A percentile compares a stretch with the other conserved stretches of the same genome.
phyloP scores from a whole-genome alignment of 352 stramenopile species.

The Phytophthora agathidicida region DNA sequence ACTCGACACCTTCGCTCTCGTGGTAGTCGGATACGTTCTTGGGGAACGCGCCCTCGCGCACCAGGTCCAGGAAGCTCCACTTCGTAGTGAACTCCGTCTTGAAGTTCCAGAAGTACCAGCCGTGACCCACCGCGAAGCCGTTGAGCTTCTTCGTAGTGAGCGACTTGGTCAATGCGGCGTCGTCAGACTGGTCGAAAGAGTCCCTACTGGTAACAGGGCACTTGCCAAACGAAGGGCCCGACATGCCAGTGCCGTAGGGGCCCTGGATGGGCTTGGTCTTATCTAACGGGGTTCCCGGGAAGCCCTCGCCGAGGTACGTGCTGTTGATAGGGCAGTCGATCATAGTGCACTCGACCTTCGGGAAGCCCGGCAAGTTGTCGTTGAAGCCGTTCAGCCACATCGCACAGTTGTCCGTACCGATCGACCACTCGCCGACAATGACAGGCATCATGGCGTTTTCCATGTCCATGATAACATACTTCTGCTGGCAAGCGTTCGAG shows the following conservation, averaged over 20 bases:
- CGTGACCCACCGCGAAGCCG: slow-evolving; percentile 90
- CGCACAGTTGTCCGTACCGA: slow-evolving; percentile 87
- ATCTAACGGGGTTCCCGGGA: slow-evolving; percentile 92
- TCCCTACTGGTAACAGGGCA: slow-evolving; percentile 89
- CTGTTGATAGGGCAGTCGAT: slow-evolving; percentile 82
- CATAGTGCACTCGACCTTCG: slow-evolving; percentile 88
- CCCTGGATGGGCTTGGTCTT: slow-evolving; percentile 90
- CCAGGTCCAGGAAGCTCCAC: slow-evolving; percentile 90
- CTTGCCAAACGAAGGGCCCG: slow-evolving; percentile 88
- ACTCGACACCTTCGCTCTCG: slow-evolving; percentile 60
- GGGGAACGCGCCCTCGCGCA: slow-evolving; percentile 65
- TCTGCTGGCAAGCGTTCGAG: slow-evolving; percentile 92
- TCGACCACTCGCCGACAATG: slow-evolving; percentile 96
- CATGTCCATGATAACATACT: slow-evolving; percentile 90
- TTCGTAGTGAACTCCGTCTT: slow-evolving; percentile 91
- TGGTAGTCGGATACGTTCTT: slow-evolving; percentile 81
- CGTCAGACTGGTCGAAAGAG: slow-evolving; percentile 84
- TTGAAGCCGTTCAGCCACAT: slow-evolving; percentile 92
- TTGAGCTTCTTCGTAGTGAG: slow-evolving; percentile 94
- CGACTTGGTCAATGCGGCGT: slow-evolving; percentile 75
- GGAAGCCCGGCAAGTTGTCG: slow-evolving; percentile 93
- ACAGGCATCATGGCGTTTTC: slow-evolving; percentile 94
- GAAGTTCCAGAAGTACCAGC: slow-evolving; percentile 97
- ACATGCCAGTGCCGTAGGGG: slow-evolving; percentile 81
- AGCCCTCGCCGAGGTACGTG: slow-evolving; percentile 91